Evolutionary conservation across 257 asterid genomes (phyloP).

Genomic region (Gynochthodes officinalis): DNA sequence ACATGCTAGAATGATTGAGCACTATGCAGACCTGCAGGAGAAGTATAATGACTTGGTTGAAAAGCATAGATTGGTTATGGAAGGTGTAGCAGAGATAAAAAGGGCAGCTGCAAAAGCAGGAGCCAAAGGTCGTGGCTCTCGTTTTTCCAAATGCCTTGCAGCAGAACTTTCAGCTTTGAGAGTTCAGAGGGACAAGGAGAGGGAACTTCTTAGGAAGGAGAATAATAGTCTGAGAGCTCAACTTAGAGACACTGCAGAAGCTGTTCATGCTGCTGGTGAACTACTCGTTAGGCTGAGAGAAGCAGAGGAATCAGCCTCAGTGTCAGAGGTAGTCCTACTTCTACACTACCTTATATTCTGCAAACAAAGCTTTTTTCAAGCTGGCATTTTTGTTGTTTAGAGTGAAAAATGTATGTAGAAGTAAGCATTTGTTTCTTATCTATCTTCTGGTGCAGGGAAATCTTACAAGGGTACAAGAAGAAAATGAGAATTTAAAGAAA

Average conservation of each 20-base stretch:
- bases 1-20: slow-evolving; percentile 93
- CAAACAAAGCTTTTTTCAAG: too few species aligned
- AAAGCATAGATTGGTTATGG: slow-evolving; percentile 74
- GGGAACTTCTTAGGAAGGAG: slow-evolving; percentile 70
- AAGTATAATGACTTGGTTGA: slow-evolving; percentile 62
- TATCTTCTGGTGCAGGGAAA: slow-evolving; percentile 47
- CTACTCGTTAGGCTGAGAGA: slow-evolving; percentile 83
- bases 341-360: too few species aligned
- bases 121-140: slow-evolving; percentile 74
- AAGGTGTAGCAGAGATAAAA: slow-evolving; percentile 75
- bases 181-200: slow-evolving; percentile 78
- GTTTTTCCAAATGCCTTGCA: slow-evolving; percentile 74
- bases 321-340: slow-evolving; percentile 57
- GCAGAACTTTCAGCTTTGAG: slow-evolving; percentile 91
- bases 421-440: background rate
- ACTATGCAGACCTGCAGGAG: slow-evolving; percentile 83
- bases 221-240: slow-evolving; percentile 65
- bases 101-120: slow-evolving; percentile 94
- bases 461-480: slow-evolving; percentile 49
- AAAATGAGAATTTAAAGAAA: slow-evolving; percentile 69
- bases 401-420: background rate
- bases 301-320: slow-evolving; percentile 81
- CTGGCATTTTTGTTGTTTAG: background rate
- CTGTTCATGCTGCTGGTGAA: slow-evolving; percentile 98
- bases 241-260: slow-evolving; percentile 95